A percentile compares a stretch with the other conserved stretches of the same genome.
Conservation (phyloP, 2,329 filamentous ascomycete genomes). For the Didymella pomorum region DNA sequence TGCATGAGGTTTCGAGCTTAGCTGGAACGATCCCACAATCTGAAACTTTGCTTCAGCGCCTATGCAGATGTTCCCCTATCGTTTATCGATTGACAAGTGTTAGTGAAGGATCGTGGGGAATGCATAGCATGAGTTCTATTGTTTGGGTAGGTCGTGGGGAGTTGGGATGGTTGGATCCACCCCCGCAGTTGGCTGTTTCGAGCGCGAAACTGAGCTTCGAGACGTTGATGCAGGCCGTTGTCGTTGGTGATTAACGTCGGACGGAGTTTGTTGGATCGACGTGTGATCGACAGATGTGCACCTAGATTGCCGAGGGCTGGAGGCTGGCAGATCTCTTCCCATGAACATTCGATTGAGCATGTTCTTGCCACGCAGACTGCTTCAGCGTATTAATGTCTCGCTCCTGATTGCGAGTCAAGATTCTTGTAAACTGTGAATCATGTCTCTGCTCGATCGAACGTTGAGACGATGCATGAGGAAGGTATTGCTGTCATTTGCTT, state of each 20-base stretch:
- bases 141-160: not conserved
- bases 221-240: not conserved
- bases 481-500: too few relatives aligned
- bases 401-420: too few relatives aligned
- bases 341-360: not conserved
- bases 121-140: not conserved
- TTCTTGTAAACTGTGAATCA: too few relatives aligned
- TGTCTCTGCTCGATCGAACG: too few relatives aligned
- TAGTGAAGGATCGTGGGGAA: not conserved
- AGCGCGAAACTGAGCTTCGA: not conserved
- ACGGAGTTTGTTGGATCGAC: not conserved
- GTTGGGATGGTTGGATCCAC: not conserved
- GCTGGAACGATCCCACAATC: not conserved
- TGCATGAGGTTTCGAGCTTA: not conserved
- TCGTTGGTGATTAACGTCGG: not conserved
- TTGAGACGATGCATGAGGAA: too few relatives aligned
- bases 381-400: not conserved
- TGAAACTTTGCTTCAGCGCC: not conserved
- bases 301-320: not conserved
- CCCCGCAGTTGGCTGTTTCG: constrained; percentile 7
- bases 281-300: not conserved
- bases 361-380: not conserved
- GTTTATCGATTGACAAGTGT: not conserved
- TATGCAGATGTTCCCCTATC: not conserved
- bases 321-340: not conserved